A percentile compares a stretch with the other conserved stretches of the same genome.
phyloP scores from a whole-genome alignment of 768 basidiomycete genomes.

The Rhodotorula kratochvilovae region DNA sequence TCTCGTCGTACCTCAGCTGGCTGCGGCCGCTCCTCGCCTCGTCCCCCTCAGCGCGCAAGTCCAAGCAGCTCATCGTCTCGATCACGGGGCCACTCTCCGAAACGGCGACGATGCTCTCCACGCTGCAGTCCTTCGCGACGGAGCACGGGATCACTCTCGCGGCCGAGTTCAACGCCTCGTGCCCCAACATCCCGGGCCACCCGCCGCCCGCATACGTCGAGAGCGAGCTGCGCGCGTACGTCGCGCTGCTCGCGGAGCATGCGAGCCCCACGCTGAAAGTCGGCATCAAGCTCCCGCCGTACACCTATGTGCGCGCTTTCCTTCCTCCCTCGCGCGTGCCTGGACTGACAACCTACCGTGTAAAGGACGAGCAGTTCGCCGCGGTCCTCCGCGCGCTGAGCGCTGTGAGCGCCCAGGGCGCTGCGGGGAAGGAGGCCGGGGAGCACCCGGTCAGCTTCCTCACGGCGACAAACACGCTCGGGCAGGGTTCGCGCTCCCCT shows the following conservation, averaged over 20 bases:
- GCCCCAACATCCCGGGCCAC: neutral
- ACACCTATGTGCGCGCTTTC: conserved; percentile 50
- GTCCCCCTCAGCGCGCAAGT: conserved; percentile 7
- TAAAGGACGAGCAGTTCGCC: conserved; percentile 55
- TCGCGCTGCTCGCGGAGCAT: conserved; percentile 56
- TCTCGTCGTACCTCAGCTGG: conserved; percentile 65
- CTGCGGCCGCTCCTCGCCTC: conserved; percentile 55
- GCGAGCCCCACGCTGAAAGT: conserved; percentile 57
- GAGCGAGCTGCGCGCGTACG: conserved; percentile 50
- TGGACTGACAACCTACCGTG: neutral
- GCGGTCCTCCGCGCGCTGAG: conserved; percentile 55
- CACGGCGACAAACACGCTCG: conserved; percentile 76
- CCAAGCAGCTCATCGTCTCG: conserved; percentile 71
- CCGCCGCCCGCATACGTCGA: conserved; percentile 1
- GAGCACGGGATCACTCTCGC: conserved; percentile 53
- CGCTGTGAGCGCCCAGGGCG: conserved; percentile 46
- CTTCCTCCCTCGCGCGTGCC: neutral
- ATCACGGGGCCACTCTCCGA: conserved; percentile 60
- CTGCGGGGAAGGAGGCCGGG: neutral
- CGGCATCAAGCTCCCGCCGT: conserved; percentile 77
- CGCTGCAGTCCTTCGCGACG: conserved; percentile 61
- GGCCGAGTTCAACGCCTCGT: conserved; percentile 55
- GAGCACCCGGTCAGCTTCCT: conserved; percentile 64
- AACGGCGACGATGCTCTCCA: conserved; percentile 57
- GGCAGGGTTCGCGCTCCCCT: conserved; percentile 49